These are phyloP conservation scores for Nemania diffusa DNA, from an alignment of 2,329 filamentous ascomycete genomes.

Conservation along the genomic window DNA sequence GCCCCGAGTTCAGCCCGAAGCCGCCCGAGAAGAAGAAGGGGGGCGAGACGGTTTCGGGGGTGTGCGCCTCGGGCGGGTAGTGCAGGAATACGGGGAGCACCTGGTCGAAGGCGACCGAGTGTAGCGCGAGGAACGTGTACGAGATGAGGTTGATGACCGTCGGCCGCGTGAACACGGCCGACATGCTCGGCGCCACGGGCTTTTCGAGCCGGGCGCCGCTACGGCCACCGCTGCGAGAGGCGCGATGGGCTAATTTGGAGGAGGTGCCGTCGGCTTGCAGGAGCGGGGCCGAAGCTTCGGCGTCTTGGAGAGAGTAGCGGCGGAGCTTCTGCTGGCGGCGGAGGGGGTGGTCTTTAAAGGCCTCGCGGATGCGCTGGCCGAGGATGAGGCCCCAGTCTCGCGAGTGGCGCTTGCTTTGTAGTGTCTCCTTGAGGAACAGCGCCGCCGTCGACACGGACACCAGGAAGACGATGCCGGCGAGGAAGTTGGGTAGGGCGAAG, in stretches of 20 bases:
- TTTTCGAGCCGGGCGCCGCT: conserved; percentile 39
- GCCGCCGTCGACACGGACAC: conserved; percentile 78
- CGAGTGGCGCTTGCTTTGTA: conserved; percentile 74
- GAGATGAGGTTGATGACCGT: conserved; percentile 78
- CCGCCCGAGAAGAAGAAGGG: conserved; percentile 87
- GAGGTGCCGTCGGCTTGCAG: conserved; percentile 56
- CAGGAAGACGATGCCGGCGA: conserved; percentile 80
- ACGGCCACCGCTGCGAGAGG: no score
- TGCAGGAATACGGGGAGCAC: conserved; percentile 90
- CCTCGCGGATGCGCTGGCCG: conserved; percentile 71
- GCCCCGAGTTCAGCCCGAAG: conserved; percentile 76
- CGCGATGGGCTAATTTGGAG: no score
- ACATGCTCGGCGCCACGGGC: conserved; percentile 40
- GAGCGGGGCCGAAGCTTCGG: conserved; percentile 67
- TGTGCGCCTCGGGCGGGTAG: conserved; percentile 69
- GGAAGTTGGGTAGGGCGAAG: conserved; percentile 85
- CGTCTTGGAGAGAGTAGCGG: conserved; percentile 62
- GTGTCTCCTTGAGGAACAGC: conserved; percentile 87
- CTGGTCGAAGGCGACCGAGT: conserved; percentile 87
- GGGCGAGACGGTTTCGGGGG: conserved; percentile 67
- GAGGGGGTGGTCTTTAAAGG: conserved; percentile 43
- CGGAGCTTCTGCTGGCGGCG: conserved; percentile 49
- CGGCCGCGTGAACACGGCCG: conserved; percentile 74
- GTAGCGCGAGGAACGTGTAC: conserved; percentile 84
- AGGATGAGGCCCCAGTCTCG: conserved; percentile 80